Base-by-base conservation (phyloP, 768 basidiomycete genomes). In the Phylloporus arenicola region DNA sequence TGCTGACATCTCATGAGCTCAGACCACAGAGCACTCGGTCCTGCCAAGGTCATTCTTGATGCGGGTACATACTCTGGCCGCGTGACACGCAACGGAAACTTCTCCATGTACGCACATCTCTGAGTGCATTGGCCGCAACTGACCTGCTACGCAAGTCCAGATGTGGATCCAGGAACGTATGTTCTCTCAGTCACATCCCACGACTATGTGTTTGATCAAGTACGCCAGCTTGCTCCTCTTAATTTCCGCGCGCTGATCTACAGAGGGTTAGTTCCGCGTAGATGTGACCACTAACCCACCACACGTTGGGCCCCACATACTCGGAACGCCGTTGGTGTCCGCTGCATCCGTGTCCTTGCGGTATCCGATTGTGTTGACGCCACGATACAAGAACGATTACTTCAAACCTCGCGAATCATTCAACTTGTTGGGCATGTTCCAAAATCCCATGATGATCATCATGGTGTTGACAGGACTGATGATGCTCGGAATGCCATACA, bases 371-470 rank as follows among this genome's bases (percentile, higher is more conserved):
- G 64, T 68, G 10, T 63, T 92, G 43, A 60, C 68, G 2, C 74
- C 86, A 4, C 78, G 77, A 48, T 72, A 75, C 49, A 81, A 75
- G 62, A 73, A 81, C 59, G 70, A 60, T 44, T 92, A 84, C 65
- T 90, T 86, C 62, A 72, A 81, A 25, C 81, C 85, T 22, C 78
- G 64, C 29, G 78, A 89, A 64, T 80, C 82, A 16, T 92, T 92
- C 75, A 85, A 85, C 64, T 54, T 88, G 20, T 48, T 85, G 50
- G 80, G 72, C 46, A 89, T 92, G 85, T 72, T 92, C 60, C 79
- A 83, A 50, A 92, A 81, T 62, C 88, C 88, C 7, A 90, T 92
- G 88, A 86, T 87, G 75, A 68, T 92, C 51, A 75, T 90, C 64
- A 86, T 88, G 82, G 74, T 81, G 27, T 67, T 77, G 55, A 84